Percentiles rank a stretch among this genome's conserved stretches.
Conservation (phyloP, 2,329 filamentous ascomycete genomes). For the Tolypocladium inflatum region DNA sequence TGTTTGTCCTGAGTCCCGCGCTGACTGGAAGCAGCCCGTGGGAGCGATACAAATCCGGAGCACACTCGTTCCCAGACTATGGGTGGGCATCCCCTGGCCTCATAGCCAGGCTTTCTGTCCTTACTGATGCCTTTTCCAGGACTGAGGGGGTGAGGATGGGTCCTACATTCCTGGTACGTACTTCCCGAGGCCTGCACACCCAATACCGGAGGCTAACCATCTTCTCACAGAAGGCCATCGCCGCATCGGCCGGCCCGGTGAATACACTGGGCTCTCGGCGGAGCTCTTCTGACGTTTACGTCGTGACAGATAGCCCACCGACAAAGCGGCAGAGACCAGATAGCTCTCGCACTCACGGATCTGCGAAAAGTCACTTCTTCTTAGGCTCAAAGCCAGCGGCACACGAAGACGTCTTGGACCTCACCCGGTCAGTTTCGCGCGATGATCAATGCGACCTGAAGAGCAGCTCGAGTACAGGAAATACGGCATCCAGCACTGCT, state of each 20-base stretch:
- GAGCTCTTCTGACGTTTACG: not conserved
- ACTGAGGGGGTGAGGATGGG: not conserved
- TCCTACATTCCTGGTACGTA: not conserved
- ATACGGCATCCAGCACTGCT: conserved; percentile 3
- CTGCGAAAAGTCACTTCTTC: conserved; percentile 1
- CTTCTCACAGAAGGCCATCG: not conserved
- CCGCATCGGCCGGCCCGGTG: not conserved
- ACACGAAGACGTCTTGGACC: not conserved
- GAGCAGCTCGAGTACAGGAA: not conserved
- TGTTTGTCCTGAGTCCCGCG: not conserved
- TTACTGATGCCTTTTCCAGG: not conserved
- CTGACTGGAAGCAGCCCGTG: conserved; percentile 16
- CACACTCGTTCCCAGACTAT: conserved; percentile 32
- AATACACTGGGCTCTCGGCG: conserved; percentile 3
- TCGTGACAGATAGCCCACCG: not conserved
- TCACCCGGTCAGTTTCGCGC: not conserved
- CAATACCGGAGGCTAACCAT: not conserved
- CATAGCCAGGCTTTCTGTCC: not conserved
- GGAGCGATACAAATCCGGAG: conserved; percentile 24
- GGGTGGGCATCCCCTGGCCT: conserved; percentile 18
- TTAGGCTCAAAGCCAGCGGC: not conserved
- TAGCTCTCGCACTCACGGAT: not conserved
- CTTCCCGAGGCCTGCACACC: not conserved
- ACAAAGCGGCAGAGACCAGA: conserved; percentile 1
- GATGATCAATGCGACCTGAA: not conserved